Base-by-base conservation (phyloP, 78 protist genomes). In the Dictyostelium purpureum region DNA sequence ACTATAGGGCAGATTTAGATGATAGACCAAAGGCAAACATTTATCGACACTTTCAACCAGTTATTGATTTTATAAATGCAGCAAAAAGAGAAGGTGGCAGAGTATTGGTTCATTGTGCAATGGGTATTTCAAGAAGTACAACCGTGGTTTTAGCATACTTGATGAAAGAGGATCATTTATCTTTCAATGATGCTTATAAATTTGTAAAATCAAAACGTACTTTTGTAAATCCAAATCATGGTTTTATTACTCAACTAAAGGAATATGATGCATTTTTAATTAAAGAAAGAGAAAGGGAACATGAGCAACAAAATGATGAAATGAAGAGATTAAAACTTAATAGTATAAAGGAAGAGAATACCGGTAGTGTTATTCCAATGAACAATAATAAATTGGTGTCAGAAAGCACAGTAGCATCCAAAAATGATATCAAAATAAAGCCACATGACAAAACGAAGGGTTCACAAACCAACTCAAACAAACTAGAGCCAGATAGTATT, bases 51-150 rank as follows among this genome's bases (percentile, higher is more conserved):
- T 88, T 88, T 24, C 31, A 59, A 59, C 61, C 79, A 45, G 6
- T 56, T 31, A 57, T 47, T 28, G 14, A 71, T 12, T 57, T 43
- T 51, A 65, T 65, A 43, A 56, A 77, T 16, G 28, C 63, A 33
- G 61, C 52, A n/a, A 54, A 43, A 47, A 10, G 1, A 1, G 3
- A 35, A 12, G 75, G 75, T 31, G 82, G 63, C 1, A 35, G 59
- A n/a, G 83, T 88, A 16, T 56, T 88, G 31, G 93, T 88, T 45
- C 93, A 88, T 67, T 88, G 93, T 54, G 75, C 70, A 28, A 40
- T 37, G 73, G 93, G 93, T 45, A 65, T 45, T 6, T 31, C 57
- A 0, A 74, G 93, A 47, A 67, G 80, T 49, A 10, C 93, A 31
- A 35, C 93, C 2, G 45, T 88, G 0, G 78, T 73, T 2, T 75